These are phyloP conservation scores for Aethionema arabicum DNA, from an alignment of 345 rosid genomes.

Conservation along the genomic window DNA sequence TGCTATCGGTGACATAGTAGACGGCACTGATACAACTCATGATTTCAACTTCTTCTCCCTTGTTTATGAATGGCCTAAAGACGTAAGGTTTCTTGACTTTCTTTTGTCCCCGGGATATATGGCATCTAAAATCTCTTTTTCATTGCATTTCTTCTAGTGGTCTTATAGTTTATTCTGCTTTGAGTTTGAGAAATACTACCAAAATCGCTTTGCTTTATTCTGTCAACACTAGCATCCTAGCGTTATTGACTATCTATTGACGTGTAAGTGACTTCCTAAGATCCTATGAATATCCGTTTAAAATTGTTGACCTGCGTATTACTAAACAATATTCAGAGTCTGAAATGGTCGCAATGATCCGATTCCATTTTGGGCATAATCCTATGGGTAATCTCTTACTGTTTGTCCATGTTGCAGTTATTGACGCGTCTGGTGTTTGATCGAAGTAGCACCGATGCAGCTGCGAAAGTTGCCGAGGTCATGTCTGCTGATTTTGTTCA, in stretches of 20 bases:
- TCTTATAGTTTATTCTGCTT: slow-evolving; percentile 5
- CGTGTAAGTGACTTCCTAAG: slow-evolving; percentile 7
- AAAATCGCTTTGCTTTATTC: slow-evolving; percentile 10
- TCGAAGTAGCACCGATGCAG: slow-evolving; percentile 94
- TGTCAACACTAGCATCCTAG: slow-evolving; percentile 11
- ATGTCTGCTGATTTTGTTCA: slow-evolving; percentile 98
- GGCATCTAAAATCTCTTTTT: slow-evolving; percentile 15
- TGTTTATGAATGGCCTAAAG: slow-evolving; percentile 97
- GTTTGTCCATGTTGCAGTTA: slow-evolving; percentile 59
- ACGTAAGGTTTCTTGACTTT: slow-evolving; percentile 54
- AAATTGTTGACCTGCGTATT: slow-evolving; percentile 3
- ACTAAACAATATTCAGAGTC: background rate
- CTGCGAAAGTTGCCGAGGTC: slow-evolving; percentile 89
- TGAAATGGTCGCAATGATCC: background rate
- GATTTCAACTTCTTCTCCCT: slow-evolving; percentile 97
- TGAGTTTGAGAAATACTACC: slow-evolving; percentile 1
- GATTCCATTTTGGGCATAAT: slow-evolving; percentile 4
- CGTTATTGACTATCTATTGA: slow-evolving; percentile 1
- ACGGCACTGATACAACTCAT: slow-evolving; percentile 97
- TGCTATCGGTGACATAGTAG: slow-evolving; percentile 97
- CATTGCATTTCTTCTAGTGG: background rate
- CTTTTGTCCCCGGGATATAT: slow-evolving; percentile 19
- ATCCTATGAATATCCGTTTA: slow-evolving; percentile 5
- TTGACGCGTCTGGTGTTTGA: slow-evolving; percentile 95
- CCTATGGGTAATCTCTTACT: slow-evolving; percentile 22